Base-by-base conservation (phyloP, 176 grass and related monocot genomes). In the Oryza nivara region DNA sequence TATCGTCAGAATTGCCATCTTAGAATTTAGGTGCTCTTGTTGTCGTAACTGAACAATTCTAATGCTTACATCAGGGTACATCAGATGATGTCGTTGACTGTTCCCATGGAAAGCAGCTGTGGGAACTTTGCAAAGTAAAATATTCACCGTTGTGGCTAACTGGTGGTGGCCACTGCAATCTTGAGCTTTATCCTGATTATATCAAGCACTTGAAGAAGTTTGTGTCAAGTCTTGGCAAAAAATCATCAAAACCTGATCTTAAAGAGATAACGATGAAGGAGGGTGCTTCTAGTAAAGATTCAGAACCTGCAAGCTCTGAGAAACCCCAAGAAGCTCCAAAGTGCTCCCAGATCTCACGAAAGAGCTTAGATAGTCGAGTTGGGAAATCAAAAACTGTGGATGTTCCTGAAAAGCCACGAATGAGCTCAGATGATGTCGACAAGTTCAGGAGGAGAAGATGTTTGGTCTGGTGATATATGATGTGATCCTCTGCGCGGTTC, bases 111-210 rank as follows among this genome's bases (percentile, higher is more conserved):
- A 96, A 99, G 77, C 93, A 96, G 79, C 88, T 99, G 26, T 95
- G 94, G 84, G 97, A 96, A 65, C 97, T 96, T 86, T 93, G 97
- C 86, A 94, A 96, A 76, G 89, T 94, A 70, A 99, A 99, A 80
- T 96, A 96, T 83, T 88, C 88, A 35, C 93, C 97, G 48, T 81
- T 99, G 41, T 99, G 97, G 97, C 70, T 99, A 78, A 89, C 60
- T 60, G 93, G 97, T 60, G 97, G 97, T 5, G 97, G 97, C 10
- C 97, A 99, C 88, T 99, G 97, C 86, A 96, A 99, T 77, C 94
- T 99, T 23, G 93, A 99, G 79, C 48, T 96, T 35, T 96, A 94
- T 75, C 97, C 97, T 67, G 97, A 99, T 45, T 99, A 94, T 52
- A 87, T 96, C 45, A 84, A 88, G 43, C 97, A 99, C 76, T 83